A percentile compares a stretch with the other conserved stretches of the same genome.
phyloP scores from a whole-genome alignment of 345 rosid genomes.

The Leavenworthia alabamica region DNA sequence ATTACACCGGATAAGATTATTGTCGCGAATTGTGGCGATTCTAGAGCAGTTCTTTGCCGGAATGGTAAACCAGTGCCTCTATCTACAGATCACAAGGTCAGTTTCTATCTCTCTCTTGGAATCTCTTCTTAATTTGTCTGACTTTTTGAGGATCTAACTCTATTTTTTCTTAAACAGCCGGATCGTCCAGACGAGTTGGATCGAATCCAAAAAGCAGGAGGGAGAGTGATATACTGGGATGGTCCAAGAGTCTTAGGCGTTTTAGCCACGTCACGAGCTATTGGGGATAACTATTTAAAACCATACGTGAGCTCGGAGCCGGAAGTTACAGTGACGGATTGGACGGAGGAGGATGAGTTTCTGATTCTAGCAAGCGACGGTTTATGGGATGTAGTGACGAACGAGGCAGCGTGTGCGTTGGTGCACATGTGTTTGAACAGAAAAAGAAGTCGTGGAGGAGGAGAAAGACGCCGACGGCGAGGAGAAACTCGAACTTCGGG shows the following conservation, averaged over 20 bases:
- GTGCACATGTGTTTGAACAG: slow-evolving; percentile 51
- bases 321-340: slow-evolving; percentile 58
- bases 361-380: slow-evolving; percentile 81
- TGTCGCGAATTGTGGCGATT: slow-evolving; percentile 90
- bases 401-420: slow-evolving; percentile 67
- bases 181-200: slow-evolving; percentile 81
- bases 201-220: slow-evolving; percentile 75
- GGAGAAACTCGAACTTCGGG: not conserved
- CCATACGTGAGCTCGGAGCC: slow-evolving; percentile 85
- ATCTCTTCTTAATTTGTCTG: not conserved
- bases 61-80: slow-evolving; percentile 65
- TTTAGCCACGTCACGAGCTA: slow-evolving; percentile 87
- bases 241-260: slow-evolving; percentile 81
- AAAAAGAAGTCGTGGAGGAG: not conserved
- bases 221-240: slow-evolving; percentile 87
- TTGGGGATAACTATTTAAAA: slow-evolving; percentile 83
- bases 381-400: slow-evolving; percentile 88
- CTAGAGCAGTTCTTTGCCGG: slow-evolving; percentile 79
- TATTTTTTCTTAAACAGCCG: slow-evolving; percentile 41
- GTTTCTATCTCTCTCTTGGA: not conserved
- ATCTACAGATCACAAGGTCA: slow-evolving; percentile 84
- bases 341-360: slow-evolving; percentile 70
- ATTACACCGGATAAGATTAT: slow-evolving; percentile 58
- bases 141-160: not conserved
- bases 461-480: too few species aligned